Conservation (phyloP, 2,329 filamentous ascomycete genomes). For the Ophiocordyceps robertsii region DNA sequence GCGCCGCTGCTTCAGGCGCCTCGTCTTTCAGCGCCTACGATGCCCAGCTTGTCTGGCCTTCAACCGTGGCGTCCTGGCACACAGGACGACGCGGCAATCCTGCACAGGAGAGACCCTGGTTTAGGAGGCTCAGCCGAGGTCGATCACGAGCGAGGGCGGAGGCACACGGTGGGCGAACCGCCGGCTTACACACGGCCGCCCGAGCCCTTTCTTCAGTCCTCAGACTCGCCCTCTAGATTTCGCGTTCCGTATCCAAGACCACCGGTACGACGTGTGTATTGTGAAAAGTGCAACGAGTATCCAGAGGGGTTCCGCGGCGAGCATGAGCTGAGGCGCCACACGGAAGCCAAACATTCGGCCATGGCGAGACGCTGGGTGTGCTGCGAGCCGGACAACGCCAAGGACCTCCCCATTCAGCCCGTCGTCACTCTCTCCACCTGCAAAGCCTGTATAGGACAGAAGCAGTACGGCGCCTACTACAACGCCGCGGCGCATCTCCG, state of each 20-base stretch:
- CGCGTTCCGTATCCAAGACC: slow-evolving; percentile 34
- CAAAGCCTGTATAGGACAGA: slow-evolving; percentile 42
- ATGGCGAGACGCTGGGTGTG: slow-evolving; percentile 43
- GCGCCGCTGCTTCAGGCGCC: slow-evolving; percentile 3
- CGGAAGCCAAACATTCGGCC: slow-evolving; percentile 42
- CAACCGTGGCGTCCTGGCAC: slow-evolving; percentile 4
- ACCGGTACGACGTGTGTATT: slow-evolving; percentile 60
- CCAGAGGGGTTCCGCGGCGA: slow-evolving; percentile 83
- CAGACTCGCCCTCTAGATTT: slow-evolving; percentile 21
- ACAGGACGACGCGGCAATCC: slow-evolving; percentile 6
- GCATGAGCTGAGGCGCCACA: slow-evolving; percentile 66
- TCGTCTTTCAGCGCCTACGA: slow-evolving; percentile 3
- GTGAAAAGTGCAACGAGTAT: slow-evolving; percentile 65
- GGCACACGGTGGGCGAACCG: slow-evolving; percentile 34
- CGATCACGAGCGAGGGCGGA: slow-evolving; percentile 12
- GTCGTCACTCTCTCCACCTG: slow-evolving; percentile 39
- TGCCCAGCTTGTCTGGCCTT: background rate
- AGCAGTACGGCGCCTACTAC: slow-evolving; percentile 45
- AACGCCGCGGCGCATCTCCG: slow-evolving; percentile 46
- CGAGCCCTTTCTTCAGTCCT: slow-evolving; percentile 27
- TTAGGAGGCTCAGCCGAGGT: slow-evolving; percentile 1
- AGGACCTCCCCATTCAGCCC: slow-evolving; percentile 27
- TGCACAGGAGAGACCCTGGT: background rate
- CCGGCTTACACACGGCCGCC: slow-evolving; percentile 25
- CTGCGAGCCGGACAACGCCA: slow-evolving; percentile 31